Evolutionary conservation across 805 yeast species (phyloP), one percentile per base, ranked within the genome.

Genomic region (Wickerhamiella azymoides): DNA sequence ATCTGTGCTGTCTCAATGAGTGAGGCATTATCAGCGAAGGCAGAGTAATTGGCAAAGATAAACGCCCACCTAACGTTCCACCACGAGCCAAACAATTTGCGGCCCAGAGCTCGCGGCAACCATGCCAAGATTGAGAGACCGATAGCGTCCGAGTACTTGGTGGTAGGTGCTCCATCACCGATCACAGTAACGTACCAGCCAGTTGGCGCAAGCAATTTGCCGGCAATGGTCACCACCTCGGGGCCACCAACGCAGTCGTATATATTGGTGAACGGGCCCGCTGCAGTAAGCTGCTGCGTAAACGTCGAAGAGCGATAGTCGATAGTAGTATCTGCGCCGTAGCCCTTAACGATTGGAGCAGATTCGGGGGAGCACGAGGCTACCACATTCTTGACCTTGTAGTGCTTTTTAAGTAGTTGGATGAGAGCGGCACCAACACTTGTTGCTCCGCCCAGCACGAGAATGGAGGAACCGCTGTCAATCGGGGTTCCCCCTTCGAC

Each of bases 391-490:
- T 65, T 64, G 7, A 76, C 73, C 2, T 68, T 62, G 46, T 65
- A 67, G 46, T 63, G 58, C 40, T 71, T 61, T 59, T 73, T 77
- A 5, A 80, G 74, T 36, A 81, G 59, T 59, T 78, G 83, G 27
- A 74, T 63, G 3, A 70, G 66, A 49, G 65, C 69, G 27, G 68
- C 56, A 17, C 88, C 86, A 13, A 80, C 86, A 10, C 80, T 62
- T 1, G 93, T 79, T 10, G 81, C 77, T 25, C 82, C 92, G 30
- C 94, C 94, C 39, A 81, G 63, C 19, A 84, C 68, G 39, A 82
- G 66, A 3, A 80, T 72, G n/a, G 33, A 25, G 14, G 47, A 25
- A 14, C 27, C 40, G 4, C 18, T 28, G 6, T 63, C 64, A 16
- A 72, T 60, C 18, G 62, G 57, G 50, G 66, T 63, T 49, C 66